A percentile compares a stretch with the other conserved stretches of the same genome.
phyloP scores from a whole-genome alignment of 139 green algal species.

The Micractinium conductrix region DNA sequence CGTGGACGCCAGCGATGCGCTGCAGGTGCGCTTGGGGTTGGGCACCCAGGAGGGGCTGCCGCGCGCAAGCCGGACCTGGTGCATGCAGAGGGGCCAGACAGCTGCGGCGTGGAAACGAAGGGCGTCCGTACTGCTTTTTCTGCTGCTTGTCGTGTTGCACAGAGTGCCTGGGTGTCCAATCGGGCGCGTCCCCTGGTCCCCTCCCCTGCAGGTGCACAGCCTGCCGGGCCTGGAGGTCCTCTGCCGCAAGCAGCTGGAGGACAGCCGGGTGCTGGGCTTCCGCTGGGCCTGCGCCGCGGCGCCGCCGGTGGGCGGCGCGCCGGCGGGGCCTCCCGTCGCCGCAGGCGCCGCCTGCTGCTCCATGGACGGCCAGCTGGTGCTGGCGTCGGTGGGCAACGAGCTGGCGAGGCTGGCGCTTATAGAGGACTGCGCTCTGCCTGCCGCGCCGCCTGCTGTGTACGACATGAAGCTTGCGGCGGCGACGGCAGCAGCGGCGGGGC shows the following conservation, averaged over 20 bases:
- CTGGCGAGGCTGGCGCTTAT: constrained; percentile 47
- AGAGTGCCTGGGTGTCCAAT: no score
- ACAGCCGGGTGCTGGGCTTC: constrained; percentile 45
- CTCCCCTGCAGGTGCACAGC: constrained; percentile 40
- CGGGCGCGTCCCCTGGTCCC: no score
- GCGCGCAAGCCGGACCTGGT: no score
- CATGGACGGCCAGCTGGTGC: constrained; percentile 50
- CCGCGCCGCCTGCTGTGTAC: constrained; percentile 30
- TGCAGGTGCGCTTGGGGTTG: constrained; percentile 11
- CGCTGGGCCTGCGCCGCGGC: constrained; percentile 14
- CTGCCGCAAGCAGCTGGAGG: constrained; percentile 21
- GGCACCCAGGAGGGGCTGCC: no score
- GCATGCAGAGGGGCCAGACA: no score
- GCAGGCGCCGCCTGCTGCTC: constrained; percentile 22
- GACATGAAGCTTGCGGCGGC: constrained; percentile 39
- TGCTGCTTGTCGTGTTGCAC: no score
- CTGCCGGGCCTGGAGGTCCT: constrained; percentile 49
- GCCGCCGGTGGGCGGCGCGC: no score
- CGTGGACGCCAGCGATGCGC: not conserved
- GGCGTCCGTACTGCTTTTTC: no score
- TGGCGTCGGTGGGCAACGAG: constrained; percentile 27
- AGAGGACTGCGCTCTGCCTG: constrained; percentile 13
- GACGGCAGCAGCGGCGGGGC: constrained; percentile 24
- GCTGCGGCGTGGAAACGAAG: no score
- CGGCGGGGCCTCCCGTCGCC: not conserved